phyloP scores from a whole-genome alignment of 345 rosid genomes.

The Clarkia xantiana region DNA sequence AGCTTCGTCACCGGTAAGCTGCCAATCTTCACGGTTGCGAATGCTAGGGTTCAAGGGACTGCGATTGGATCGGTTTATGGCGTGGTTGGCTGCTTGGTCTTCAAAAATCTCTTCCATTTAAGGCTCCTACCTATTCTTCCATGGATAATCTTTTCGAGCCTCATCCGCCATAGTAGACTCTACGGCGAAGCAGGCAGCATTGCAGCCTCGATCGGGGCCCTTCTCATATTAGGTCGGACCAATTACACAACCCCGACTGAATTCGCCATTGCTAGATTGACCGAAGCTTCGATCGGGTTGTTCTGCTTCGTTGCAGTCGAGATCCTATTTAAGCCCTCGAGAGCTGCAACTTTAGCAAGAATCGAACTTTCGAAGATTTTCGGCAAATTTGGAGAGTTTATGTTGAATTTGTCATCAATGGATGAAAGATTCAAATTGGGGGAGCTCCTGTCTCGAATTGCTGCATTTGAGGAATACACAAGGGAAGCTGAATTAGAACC shows the following conservation, averaged over 20 bases:
- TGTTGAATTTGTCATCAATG: constrained; percentile 12
- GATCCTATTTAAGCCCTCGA: constrained; percentile 27
- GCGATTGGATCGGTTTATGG: constrained; percentile 69
- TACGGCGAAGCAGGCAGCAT: constrained; percentile 53
- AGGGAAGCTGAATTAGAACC: constrained; percentile 43
- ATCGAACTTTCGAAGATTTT: constrained; percentile 25
- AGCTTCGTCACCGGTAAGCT: constrained; percentile 42
- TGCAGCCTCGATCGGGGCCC: constrained; percentile 44
- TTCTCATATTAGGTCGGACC: constrained; percentile 49
- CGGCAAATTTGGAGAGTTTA: constrained; percentile 15
- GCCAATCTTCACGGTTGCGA: constrained; percentile 39
- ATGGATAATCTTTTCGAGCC: constrained; percentile 42
- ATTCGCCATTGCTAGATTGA: constrained; percentile 40
- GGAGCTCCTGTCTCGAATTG: constrained; percentile 20
- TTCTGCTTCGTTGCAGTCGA: constrained; percentile 37
- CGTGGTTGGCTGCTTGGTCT: constrained; percentile 33
- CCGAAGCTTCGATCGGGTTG: constrained; percentile 49
- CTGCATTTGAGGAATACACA: constrained; percentile 19
- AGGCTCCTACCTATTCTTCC: constrained; percentile 46
- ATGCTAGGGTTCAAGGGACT: constrained; percentile 60
- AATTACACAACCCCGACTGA: constrained; percentile 36
- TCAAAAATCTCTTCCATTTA: constrained; percentile 19
- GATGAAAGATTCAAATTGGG: constrained; percentile 19
- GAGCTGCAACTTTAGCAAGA: constrained; percentile 50
- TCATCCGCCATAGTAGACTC: constrained; percentile 48